Conservation (phyloP, 495 filamentous ascomycete genomes). For the Talaromyces trachyspermus region DNA sequence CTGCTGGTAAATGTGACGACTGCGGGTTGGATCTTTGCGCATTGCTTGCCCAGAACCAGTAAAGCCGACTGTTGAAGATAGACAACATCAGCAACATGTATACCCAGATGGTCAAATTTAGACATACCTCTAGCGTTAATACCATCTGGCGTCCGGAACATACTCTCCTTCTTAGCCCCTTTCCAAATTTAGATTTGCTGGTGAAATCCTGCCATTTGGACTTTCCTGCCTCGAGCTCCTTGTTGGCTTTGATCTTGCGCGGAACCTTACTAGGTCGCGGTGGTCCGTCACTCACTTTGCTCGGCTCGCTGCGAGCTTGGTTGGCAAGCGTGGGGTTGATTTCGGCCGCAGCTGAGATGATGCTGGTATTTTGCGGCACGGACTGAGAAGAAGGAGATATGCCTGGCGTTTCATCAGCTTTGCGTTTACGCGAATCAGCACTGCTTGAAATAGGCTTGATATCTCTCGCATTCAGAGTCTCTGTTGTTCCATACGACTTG, state of each 20-base stretch:
- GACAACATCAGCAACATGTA: not conserved
- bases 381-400: constrained; percentile 34
- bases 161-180: constrained; percentile 80
- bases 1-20: constrained; percentile 79
- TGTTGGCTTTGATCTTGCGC: constrained; percentile 82
- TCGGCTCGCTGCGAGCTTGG: constrained; percentile 58
- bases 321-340: constrained; percentile 74
- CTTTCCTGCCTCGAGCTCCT: constrained; percentile 83
- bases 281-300: constrained; percentile 60
- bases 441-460: constrained; percentile 63
- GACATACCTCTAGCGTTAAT: constrained; percentile 77
- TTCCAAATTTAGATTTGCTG: constrained; percentile 69
- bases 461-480: constrained; percentile 77
- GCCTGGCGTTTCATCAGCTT: constrained; percentile 73
- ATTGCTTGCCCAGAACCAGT: constrained; percentile 90
- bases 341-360: constrained; percentile 82
- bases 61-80: constrained; percentile 65
- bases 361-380: constrained; percentile 48
- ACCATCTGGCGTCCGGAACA: constrained; percentile 90
- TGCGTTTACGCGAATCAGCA: constrained; percentile 69
- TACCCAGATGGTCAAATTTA: too few species aligned
- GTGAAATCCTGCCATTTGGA: constrained; percentile 92
- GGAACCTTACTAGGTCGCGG: constrained; percentile 56
- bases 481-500: constrained; percentile 74
- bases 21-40: constrained; percentile 81